These are phyloP conservation scores for Heterobasidion annosum DNA, from an alignment of 1,284 basidiomycete species.

Conservation along the genomic window DNA sequence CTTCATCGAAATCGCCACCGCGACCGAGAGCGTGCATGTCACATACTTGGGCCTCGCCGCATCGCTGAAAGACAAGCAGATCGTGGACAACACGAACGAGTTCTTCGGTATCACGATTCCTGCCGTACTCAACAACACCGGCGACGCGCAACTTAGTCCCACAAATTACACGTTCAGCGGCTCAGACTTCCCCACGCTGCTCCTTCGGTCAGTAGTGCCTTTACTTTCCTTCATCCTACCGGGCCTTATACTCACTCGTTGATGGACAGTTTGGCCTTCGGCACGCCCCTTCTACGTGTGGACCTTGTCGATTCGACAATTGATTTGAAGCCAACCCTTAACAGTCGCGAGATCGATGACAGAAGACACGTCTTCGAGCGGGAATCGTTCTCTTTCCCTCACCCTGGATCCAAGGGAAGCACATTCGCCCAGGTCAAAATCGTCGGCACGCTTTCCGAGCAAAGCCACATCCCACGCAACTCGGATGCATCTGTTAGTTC, in stretches of 20 bases:
- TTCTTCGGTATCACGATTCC: slow-evolving; percentile 37
- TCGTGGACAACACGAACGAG: slow-evolving; percentile 38
- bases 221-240: background rate
- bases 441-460: slow-evolving; percentile 28
- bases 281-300: no score
- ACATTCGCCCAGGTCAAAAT: slow-evolving; percentile 27
- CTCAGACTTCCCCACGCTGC: slow-evolving; percentile 32
- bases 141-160: slow-evolving; percentile 26
- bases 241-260: background rate
- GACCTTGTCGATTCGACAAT: no score
- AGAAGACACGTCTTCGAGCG: no score
- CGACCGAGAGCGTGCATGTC: slow-evolving; percentile 33
- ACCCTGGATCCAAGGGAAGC: slow-evolving; percentile 5
- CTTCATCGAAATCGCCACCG: slow-evolving; percentile 40
- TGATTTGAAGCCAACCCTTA: no score
- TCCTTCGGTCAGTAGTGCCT: slow-evolving; percentile 27
- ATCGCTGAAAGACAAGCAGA: slow-evolving; percentile 35
- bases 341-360: no score
- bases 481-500: slow-evolving; percentile 10
- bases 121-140: slow-evolving; percentile 28
- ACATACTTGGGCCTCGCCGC: slow-evolving; percentile 42
- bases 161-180: slow-evolving; percentile 45
- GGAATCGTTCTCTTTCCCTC: slow-evolving; percentile 28
- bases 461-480: slow-evolving; percentile 27
- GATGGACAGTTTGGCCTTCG: slow-evolving; percentile 20